A percentile compares a stretch with the other conserved stretches of the same genome.
These are phyloP conservation scores for Boletus coccyginus DNA, from an alignment of 768 basidiomycete species.

Conservation along the genomic window DNA sequence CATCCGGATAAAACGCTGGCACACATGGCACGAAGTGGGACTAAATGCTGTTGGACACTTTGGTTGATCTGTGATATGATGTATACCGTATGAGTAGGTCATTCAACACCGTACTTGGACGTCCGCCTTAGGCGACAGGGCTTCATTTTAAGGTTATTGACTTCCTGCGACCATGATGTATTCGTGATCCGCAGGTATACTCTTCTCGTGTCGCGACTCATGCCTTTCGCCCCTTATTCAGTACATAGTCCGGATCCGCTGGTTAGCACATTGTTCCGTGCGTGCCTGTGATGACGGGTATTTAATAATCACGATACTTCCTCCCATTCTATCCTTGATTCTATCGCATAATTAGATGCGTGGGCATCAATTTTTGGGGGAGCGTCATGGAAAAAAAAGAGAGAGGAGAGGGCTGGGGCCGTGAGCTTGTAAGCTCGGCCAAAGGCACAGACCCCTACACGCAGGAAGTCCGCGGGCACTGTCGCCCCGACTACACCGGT, in stretches of 20 bases:
- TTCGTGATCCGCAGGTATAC: background rate
- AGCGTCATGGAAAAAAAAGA: background rate
- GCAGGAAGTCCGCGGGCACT: background rate
- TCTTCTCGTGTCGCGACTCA: background rate
- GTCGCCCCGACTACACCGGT: background rate
- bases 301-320: background rate
- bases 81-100: background rate
- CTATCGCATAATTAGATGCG: background rate
- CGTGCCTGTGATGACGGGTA: background rate
- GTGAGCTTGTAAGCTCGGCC: background rate
- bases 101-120: background rate
- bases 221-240: background rate
- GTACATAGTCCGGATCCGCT: background rate
- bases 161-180: background rate
- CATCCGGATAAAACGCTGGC: too few relatives aligned
- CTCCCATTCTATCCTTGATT: background rate
- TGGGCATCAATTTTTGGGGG: background rate
- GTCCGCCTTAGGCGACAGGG: background rate
- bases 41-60: background rate
- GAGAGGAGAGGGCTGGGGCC: background rate
- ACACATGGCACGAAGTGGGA: too few relatives aligned
- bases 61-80: background rate
- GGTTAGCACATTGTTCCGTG: background rate
- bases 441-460: background rate
- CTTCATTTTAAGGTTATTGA: conserved; percentile 2